A percentile compares a stretch with the other conserved stretches of the same genome.
phyloP scores from a whole-genome alignment of 306 rosid genomes.

The Albizia julibrissin region DNA sequence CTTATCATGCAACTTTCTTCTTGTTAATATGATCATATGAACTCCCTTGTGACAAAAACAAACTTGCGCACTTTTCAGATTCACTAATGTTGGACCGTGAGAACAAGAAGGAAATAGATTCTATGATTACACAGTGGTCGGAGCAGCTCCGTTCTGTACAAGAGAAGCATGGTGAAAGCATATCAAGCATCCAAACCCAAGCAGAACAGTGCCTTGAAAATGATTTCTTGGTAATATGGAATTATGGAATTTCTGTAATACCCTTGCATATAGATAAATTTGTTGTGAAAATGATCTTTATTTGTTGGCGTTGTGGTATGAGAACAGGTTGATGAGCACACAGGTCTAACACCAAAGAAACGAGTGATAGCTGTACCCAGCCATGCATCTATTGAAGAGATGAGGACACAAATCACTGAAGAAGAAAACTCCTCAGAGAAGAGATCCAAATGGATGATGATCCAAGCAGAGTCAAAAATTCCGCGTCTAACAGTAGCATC shows the following conservation, averaged over 20 bases:
- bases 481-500: slow-evolving; percentile 36
- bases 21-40: neutral
- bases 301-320: neutral
- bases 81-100: slow-evolving; percentile 60
- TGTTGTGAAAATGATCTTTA: neutral
- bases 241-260: neutral
- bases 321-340: slow-evolving; percentile 64
- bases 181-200: slow-evolving; percentile 55
- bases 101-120: slow-evolving; percentile 70
- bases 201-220: slow-evolving; percentile 65
- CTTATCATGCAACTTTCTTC: neutral
- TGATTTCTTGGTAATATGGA: slow-evolving; percentile 68
- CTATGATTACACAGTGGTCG: slow-evolving; percentile 48
- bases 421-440: slow-evolving; percentile 41
- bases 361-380: slow-evolving; percentile 59
- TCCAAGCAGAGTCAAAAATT: slow-evolving; percentile 51
- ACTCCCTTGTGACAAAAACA: neutral
- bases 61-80: slow-evolving; percentile 40
- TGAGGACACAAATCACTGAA: slow-evolving; percentile 63
- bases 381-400: slow-evolving; percentile 63
- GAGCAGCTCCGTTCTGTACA: slow-evolving; percentile 58
- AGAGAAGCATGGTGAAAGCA: slow-evolving; percentile 55
- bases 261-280: neutral
- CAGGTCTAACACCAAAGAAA: slow-evolving; percentile 42
- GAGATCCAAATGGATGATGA: slow-evolving; percentile 31